Conservation (phyloP, 768 basidiomycete species). For the Amanita rubescens region DNA sequence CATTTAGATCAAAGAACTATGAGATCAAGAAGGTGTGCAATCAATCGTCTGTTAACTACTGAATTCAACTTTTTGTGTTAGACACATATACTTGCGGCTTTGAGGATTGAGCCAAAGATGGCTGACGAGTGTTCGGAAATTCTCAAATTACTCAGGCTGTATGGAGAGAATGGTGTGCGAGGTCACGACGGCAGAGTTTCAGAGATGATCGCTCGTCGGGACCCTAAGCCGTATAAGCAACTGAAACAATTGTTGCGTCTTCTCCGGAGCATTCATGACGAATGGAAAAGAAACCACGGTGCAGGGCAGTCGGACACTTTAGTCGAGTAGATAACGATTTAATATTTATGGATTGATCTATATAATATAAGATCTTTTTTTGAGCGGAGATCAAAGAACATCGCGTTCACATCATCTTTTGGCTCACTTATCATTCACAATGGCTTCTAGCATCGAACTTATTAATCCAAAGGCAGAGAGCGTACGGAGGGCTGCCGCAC, state of each 20-base stretch:
- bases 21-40: conserved; percentile 40
- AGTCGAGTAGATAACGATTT: background rate
- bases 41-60: conserved; percentile 1
- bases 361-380: conserved; percentile 1
- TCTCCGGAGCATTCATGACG: conserved; percentile 40
- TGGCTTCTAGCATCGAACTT: conserved; percentile 82
- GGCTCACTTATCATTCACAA: conserved; percentile 17
- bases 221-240: conserved; percentile 31
- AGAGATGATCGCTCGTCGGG: conserved; percentile 42
- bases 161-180: conserved; percentile 48
- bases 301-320: conserved; percentile 2
- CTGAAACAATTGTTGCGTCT: conserved; percentile 40
- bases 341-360: no score
- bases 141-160: conserved; percentile 40
- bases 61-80: conserved; percentile 15
- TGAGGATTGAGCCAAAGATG: conserved; percentile 39
- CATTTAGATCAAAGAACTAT: conserved; percentile 25
- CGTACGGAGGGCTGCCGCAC: conserved; percentile 80
- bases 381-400: conserved; percentile 6
- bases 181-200: conserved; percentile 42
- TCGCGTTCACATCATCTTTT: background rate
- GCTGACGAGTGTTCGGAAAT: conserved; percentile 44
- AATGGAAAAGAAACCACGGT: conserved; percentile 30
- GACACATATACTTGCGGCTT: conserved; percentile 47
- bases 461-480: conserved; percentile 97